Evolutionary conservation across 208 protist species (phyloP).

Genomic region (Acanthamoeba triangularis): DNA sequence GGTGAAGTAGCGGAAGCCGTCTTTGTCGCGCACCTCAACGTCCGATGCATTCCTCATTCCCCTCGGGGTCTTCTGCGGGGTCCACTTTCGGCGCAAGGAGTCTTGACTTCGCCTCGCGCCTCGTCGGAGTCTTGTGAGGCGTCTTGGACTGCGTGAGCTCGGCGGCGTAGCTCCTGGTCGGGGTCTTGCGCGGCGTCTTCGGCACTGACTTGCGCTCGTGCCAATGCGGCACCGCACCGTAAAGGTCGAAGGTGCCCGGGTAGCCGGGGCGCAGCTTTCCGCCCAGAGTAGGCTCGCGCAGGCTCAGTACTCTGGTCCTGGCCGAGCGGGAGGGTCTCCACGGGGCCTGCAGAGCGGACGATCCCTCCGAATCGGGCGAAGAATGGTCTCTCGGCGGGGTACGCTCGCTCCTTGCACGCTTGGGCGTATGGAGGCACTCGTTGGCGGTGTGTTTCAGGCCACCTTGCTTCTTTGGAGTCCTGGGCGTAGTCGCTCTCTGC

Average conservation of each 20-base stretch:
- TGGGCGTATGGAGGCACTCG: background rate
- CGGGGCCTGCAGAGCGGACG: background rate
- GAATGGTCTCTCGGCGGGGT: background rate
- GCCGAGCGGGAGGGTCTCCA: background rate
- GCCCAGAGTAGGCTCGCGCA: background rate
- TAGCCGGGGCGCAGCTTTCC: slow-evolving; percentile 10
- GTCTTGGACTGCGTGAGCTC: background rate
- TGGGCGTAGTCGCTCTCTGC: slow-evolving; percentile 28
- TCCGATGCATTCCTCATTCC: background rate
- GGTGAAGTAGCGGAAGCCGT: slow-evolving; percentile 36
- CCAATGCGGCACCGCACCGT: slow-evolving; percentile 21
- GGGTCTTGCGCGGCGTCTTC: background rate
- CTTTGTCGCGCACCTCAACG: background rate
- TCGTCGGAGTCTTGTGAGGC: background rate
- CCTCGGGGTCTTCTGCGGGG: background rate
- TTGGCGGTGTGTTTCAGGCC: background rate
- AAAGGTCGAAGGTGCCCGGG: slow-evolving; percentile 32
- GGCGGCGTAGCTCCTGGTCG: background rate
- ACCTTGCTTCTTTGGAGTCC: background rate
- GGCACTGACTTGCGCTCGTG: background rate
- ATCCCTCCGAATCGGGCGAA: background rate
- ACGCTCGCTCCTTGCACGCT: background rate
- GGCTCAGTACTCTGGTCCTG: background rate
- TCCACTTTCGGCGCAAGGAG: background rate
- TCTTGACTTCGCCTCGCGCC: background rate